Conservation (phyloP, 768 basidiomycete species). For the Tephrocybe sp. region DNA sequence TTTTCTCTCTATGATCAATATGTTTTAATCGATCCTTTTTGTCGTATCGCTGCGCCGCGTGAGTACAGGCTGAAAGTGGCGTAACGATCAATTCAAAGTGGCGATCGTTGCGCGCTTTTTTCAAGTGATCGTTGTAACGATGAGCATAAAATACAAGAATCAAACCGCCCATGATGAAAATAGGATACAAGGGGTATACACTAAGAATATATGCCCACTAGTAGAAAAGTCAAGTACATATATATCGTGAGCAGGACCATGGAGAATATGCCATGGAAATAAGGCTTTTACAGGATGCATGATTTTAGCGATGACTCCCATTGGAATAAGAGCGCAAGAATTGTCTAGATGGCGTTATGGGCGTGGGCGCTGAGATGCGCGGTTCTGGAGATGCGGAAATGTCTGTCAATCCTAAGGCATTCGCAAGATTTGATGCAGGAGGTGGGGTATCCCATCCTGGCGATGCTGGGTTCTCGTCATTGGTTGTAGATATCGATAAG, state of each 20-base stretch:
- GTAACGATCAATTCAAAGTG: no score
- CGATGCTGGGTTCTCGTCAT: neutral
- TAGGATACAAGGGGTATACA: no score
- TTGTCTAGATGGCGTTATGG: slow-evolving; percentile 4
- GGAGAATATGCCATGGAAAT: neutral
- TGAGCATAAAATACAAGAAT: no score
- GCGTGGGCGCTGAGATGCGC: slow-evolving; percentile 14
- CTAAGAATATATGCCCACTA: no score
- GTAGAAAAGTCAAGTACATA: no score
- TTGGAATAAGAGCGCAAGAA: slow-evolving; percentile 7
- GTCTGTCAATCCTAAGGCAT: slow-evolving; percentile 13
- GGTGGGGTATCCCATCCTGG: neutral
- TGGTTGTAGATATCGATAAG: neutral
- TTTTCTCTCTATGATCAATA: no score
- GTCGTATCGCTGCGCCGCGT: no score
- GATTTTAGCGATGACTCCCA: neutral
- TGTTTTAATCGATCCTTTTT: no score
- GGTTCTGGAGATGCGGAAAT: slow-evolving; percentile 5
- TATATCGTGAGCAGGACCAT: neutral
- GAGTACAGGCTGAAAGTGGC: no score
- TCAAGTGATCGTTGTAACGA: no score
- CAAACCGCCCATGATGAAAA: no score
- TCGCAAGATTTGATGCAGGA: neutral
- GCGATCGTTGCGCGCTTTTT: no score
- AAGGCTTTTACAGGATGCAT: neutral